Percentiles rank a stretch among this genome's conserved stretches.
These are phyloP conservation scores for Akanthomyces dipterigenus DNA, from an alignment of 2,329 filamentous ascomycete species.

Conservation along the genomic window DNA sequence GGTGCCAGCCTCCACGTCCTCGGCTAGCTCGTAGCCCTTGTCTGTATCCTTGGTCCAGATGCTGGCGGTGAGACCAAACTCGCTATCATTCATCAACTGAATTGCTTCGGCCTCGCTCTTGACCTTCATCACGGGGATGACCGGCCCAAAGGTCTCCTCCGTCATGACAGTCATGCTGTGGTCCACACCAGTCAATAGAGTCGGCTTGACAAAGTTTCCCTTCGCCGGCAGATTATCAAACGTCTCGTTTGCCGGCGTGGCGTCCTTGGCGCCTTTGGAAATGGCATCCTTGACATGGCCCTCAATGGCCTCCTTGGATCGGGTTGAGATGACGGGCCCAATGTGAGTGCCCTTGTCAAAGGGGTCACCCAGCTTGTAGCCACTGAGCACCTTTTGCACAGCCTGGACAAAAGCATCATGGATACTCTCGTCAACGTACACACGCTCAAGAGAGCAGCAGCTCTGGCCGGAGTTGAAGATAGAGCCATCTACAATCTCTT, in stretches of 20 bases:
- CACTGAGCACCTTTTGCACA: constrained; percentile 69
- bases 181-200: constrained; percentile 69
- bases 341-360: constrained; percentile 71
- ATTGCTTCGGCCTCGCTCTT: constrained; percentile 74
- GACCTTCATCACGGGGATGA: constrained; percentile 87
- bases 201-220: constrained; percentile 86
- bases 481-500: constrained; percentile 92
- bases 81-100: constrained; percentile 84
- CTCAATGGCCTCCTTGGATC: constrained; percentile 68
- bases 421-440: constrained; percentile 82
- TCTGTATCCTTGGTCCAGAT: constrained; percentile 89
- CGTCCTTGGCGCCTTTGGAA: constrained; percentile 74
- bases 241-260: constrained; percentile 73
- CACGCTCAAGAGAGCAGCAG: constrained; percentile 85
- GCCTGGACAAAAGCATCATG: constrained; percentile 77
- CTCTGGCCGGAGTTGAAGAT: constrained; percentile 98
- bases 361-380: constrained; percentile 85
- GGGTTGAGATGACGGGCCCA: constrained; percentile 80
- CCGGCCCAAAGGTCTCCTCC: constrained; percentile 90
- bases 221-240: constrained; percentile 66
- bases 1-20: constrained; percentile 83
- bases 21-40: constrained; percentile 67
- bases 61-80: constrained; percentile 91
- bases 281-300: constrained; percentile 77
- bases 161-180: constrained; percentile 86